phyloP scores from a whole-genome alignment of 2,329 filamentous ascomycete genomes.

The Sporothrix dimorphospora region DNA sequence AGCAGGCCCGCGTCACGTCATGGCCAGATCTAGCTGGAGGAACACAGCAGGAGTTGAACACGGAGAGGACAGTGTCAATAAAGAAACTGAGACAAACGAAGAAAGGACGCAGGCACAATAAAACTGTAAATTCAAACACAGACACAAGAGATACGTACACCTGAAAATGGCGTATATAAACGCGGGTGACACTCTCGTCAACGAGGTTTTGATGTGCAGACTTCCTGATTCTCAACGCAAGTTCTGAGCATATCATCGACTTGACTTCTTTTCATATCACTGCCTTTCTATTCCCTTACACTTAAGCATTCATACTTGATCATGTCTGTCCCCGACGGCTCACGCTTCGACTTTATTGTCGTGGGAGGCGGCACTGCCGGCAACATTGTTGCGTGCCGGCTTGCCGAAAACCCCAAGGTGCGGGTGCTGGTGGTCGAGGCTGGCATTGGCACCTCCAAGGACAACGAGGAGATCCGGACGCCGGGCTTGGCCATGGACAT shows the following conservation, averaged over 20 bases:
- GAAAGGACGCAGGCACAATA: neutral
- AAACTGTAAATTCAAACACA: slow-evolving; percentile 1
- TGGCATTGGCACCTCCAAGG: slow-evolving; percentile 51
- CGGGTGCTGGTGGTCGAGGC: slow-evolving; percentile 53
- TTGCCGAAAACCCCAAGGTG: slow-evolving; percentile 55
- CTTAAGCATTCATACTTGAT: neutral
- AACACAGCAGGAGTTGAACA: neutral
- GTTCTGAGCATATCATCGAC: neutral
- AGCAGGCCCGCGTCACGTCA: neutral
- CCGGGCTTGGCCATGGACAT: slow-evolving; percentile 57
- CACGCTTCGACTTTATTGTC: slow-evolving; percentile 47
- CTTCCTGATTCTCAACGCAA: neutral
- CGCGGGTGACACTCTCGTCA: neutral
- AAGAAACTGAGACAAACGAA: neutral
- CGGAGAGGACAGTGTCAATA: neutral
- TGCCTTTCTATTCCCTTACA: neutral
- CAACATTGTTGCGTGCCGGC: slow-evolving; percentile 52
- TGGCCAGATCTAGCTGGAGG: neutral
- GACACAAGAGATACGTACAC: neutral
- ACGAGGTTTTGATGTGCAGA: neutral
- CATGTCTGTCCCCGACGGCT: slow-evolving; percentile 46
- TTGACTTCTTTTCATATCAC: neutral
- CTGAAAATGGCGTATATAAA: neutral
- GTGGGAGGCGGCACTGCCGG: slow-evolving; percentile 52
- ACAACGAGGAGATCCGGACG: slow-evolving; percentile 56